These are phyloP conservation scores for Neurospora sp. DNA, from an alignment of 495 filamentous ascomycete genomes.

Conservation along the genomic window DNA sequence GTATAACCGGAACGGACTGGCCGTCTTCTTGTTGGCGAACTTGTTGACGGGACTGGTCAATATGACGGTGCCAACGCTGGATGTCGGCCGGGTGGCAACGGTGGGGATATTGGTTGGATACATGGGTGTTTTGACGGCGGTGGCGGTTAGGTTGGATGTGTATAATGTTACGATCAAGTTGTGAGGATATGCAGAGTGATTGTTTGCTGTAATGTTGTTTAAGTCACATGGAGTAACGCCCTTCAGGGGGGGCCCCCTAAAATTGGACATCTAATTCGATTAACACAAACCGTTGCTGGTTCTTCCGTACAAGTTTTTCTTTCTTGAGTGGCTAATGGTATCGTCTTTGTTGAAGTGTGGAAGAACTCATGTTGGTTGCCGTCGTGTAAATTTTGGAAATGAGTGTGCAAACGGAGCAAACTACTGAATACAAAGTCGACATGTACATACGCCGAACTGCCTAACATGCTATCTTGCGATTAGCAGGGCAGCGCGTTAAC, in stretches of 20 bases:
- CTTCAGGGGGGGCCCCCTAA: neutral
- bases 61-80: constrained; percentile 69
- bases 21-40: constrained; percentile 81
- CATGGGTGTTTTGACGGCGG: constrained; percentile 49
- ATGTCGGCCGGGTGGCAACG: constrained; percentile 47
- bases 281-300: neutral
- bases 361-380: neutral
- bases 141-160: constrained; percentile 62
- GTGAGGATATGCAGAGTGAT: constrained; percentile 20
- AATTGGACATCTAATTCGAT: neutral
- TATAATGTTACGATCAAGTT: constrained; percentile 68
- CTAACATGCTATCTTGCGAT: neutral
- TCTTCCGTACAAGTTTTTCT: neutral
- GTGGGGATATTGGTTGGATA: constrained; percentile 72
- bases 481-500: neutral
- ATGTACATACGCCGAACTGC: neutral
- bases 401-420: neutral
- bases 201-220: neutral
- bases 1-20: constrained; percentile 82
- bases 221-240: neutral
- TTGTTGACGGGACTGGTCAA: constrained; percentile 83
- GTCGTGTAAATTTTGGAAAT: neutral
- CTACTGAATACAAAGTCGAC: neutral
- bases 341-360: neutral
- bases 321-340: neutral